Evolutionary conservation across 768 basidiomycete species (phyloP), one percentile per base, ranked within the genome.

Genomic region (Goffeauzyma gilvescens): DNA sequence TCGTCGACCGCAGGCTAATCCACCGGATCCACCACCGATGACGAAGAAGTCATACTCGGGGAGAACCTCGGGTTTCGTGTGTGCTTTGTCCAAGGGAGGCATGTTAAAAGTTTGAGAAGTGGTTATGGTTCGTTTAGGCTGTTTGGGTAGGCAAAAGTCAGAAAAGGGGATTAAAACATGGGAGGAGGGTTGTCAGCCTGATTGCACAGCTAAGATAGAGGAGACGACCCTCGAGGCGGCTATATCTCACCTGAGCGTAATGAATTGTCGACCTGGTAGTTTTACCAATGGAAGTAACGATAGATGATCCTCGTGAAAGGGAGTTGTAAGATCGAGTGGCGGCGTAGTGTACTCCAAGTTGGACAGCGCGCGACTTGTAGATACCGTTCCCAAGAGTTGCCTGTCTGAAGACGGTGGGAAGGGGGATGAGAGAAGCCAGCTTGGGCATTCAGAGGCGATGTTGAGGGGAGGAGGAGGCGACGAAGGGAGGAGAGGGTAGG

Each of bases 11-110:
- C 79, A 77, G 8, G 76, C 90, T 25, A 84, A 75, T 45, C 90
- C 93, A 45, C 86, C 93, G 46, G 83, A 87, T 26, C 93, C 93
- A 47, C 85, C 87, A 39, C 87, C 87, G 54, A 93, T 78, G 53
- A 83, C 75, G 38, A 93, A 73, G 55, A 80, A 76, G 58, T 93
- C 87, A 61, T 62, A 62, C 38, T 61, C 54, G 25, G 49, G 49
- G 10, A 48, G 32, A 23, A 59, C 46, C 27, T 55, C 41, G n/a
- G n/a, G n/a, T n/a, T n/a, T n/a, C 13, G 56, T 54, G 21, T 57
- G 48, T 23, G 47, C 45, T 28, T 54, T 54, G 25, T 44, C 48
- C 23, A 62, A 38, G 39, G 60, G 60, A 49, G 60, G 60, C 60
- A 62, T 62, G 10, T 44, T 57, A 32, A 32, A 37, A 30, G n/a